Base-by-base conservation (phyloP, 352 stramenopile species). In the Achlya hypogyna region DNA sequence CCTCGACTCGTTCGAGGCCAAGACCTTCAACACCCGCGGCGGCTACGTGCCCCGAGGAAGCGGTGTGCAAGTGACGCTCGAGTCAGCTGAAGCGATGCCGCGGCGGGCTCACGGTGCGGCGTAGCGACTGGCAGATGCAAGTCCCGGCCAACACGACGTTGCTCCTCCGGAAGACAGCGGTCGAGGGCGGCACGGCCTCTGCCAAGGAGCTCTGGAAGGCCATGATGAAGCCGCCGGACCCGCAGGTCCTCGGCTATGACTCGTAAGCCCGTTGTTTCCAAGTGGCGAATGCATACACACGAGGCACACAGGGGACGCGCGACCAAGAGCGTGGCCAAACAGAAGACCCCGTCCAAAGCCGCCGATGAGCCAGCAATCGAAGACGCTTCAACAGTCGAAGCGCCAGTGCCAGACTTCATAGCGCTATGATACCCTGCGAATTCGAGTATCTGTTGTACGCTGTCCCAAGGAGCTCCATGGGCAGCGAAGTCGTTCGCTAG, bases 211-310 rank as follows among this genome's bases (percentile, higher is more conserved):
- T 60, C 27, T 60, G 52, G 52, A 23, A 29, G 40, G 25, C 29
- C 28, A 60, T 60, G 52, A 23, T 23, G 52, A 60, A 42, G 52
- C 12, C 52, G n/a, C 52, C 52, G 12, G 52, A 60, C 31, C 52
- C 52, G 31, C 23, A 20, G 9, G 20, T 34, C n/a, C 52, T 60
- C 52, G 31, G 52, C 52, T 42, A 60, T 22, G 52, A 60, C 52
- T 27, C n/a, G 52, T 60, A 42, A 12, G 20, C 29, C 12, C 52
- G 40, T 60, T 3, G 38, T 45, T n/a, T n/a, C n/a, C n/a, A n/a
- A n/a, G n/a, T n/a, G n/a, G 38, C 14, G 2, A 45, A 45, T 45
- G 38, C 38, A 9, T 9, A 45, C 6, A 9, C 38, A 45, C 6
- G 38, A 45, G 14, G 38, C 6, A 45, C n/a, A 9, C n/a, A 10